Evolutionary conservation across 345 rosid genomes (phyloP).

Genomic region (Bruguiera gymnorhiza): DNA sequence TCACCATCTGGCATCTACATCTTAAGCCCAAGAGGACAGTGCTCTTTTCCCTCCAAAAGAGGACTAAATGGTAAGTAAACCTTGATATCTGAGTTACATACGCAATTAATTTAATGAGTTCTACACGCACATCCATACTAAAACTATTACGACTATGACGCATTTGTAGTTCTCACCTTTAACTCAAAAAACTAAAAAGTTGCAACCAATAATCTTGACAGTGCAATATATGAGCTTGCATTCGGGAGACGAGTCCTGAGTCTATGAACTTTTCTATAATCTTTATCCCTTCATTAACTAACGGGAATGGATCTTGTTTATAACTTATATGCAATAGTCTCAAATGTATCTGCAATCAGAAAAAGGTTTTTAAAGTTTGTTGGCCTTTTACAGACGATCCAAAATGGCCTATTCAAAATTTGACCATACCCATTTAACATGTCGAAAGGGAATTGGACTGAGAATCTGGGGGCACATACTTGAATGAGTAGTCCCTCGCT

Average conservation of each 20-base stretch:
- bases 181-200: too few relatives aligned
- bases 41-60: constrained; percentile 16
- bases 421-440: constrained; percentile 12
- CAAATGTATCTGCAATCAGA: constrained; percentile 5
- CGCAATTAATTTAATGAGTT: too few relatives aligned
- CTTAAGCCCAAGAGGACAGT: constrained; percentile 16
- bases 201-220: too few relatives aligned
- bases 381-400: constrained; percentile 24
- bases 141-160: too few relatives aligned
- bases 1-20: constrained; percentile 7
- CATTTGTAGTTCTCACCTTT: too few relatives aligned
- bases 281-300: not conserved
- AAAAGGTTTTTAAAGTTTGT: constrained; percentile 17
- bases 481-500: constrained; percentile 15
- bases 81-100: too few relatives aligned
- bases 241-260: too few relatives aligned
- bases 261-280: too few relatives aligned
- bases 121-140: too few relatives aligned
- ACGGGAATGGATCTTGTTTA: constrained; percentile 12
- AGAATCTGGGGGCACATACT: constrained; percentile 26
- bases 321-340: constrained; percentile 11
- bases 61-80: constrained; percentile 2
- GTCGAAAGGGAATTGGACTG: constrained; percentile 25
- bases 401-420: constrained; percentile 12
- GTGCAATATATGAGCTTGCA: too few relatives aligned